Base-by-base conservation (phyloP, 768 basidiomycete species). In the Russula sp. region DNA sequence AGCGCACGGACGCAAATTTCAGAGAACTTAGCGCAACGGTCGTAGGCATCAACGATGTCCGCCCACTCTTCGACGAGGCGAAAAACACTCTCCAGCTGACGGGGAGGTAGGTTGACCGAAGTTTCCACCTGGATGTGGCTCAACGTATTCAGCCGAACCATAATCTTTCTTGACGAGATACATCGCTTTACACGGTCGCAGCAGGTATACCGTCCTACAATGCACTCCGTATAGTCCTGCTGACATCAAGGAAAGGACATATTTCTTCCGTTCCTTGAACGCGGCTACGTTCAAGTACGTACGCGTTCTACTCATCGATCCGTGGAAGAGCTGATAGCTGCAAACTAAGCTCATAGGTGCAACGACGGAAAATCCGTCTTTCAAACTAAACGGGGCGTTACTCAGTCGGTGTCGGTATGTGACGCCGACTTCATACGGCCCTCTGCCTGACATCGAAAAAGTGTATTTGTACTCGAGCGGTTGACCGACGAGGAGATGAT, bases 291-390 rank as follows among this genome's bases (percentile, higher is more conserved):
- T 32, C 87, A 87, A 74, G 84, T 84, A 57, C 56, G 70, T 66
- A 56, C 54, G 51, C 45, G 27, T 7, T 27, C 34, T 49, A 52
- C 4, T 40, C 31, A 55, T 14, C 8, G 57, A 37, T 18, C 48
- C 27, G 16, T 37, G 50, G 55, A 62, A 52, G 18, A 7, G 14
- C 40, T 27, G 34, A 14, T 37, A 44, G 34, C 40, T 9, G n/a
- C 32, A 4, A n/a, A 18, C 47, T 13, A 56, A 87, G 83, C 75
- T 92, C 35, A 82, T 92, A 68, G 90, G 89, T 34, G 90, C 91
- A 1, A 94, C 91, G 5, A 94, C 91, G 1, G 91, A 94, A 73
- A 94, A 94, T 65, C 91, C 91, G 1, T 91, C 89, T 0, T 94
- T 93, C 77, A 91, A 88, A 67, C 73, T 91, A 40, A 89, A 85